phyloP scores from a whole-genome alignment of 768 basidiomycete species.

The Pulveroboletus ravenelii region DNA sequence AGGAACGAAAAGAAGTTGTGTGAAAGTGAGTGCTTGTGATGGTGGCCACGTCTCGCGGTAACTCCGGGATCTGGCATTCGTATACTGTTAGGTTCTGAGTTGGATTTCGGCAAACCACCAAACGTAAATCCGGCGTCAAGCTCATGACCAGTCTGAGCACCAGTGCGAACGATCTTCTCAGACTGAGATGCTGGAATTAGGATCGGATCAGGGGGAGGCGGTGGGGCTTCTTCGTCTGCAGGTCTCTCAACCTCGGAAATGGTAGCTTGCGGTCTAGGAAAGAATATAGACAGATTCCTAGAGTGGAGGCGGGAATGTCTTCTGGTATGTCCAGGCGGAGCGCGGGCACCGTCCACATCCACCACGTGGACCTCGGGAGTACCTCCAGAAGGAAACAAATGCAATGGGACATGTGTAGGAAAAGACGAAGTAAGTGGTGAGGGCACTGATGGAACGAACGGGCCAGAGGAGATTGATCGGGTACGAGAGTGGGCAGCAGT shows the following conservation, averaged over 20 bases:
- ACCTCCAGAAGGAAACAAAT: constrained; percentile 21
- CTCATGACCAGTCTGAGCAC: constrained; percentile 35
- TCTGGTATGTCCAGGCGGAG: constrained; percentile 29
- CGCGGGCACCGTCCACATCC: constrained; percentile 7
- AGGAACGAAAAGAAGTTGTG: constrained; percentile 97
- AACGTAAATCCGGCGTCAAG: constrained; percentile 59
- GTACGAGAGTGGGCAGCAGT: constrained; percentile 23
- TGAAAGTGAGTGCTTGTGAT: constrained; percentile 91
- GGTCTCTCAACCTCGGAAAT: constrained; percentile 64
- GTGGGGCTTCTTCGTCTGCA: constrained; percentile 44
- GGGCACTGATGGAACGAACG: constrained; percentile 22
- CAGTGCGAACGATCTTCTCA: constrained; percentile 17
- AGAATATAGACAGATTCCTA: constrained; percentile 87
- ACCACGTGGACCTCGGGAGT: constrained; percentile 17
- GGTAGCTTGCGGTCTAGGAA: constrained; percentile 63
- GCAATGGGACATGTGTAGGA: constrained; percentile 21
- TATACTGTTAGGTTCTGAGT: constrained; percentile 17
- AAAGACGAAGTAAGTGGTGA: constrained; percentile 30
- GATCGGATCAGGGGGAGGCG: constrained; percentile 40
- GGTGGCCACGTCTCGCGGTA: constrained; percentile 55
- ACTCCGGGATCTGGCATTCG: constrained; percentile 19
- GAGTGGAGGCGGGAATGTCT: constrained; percentile 78
- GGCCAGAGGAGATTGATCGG: constrained; percentile 32
- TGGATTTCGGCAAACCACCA: constrained; percentile 43
- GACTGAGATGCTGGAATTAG: constrained; percentile 40